A percentile compares a stretch with the other conserved stretches of the same genome.
Conservation (phyloP, 2,329 filamentous ascomycete genomes). For the Phialemonium atrogriseum region DNA sequence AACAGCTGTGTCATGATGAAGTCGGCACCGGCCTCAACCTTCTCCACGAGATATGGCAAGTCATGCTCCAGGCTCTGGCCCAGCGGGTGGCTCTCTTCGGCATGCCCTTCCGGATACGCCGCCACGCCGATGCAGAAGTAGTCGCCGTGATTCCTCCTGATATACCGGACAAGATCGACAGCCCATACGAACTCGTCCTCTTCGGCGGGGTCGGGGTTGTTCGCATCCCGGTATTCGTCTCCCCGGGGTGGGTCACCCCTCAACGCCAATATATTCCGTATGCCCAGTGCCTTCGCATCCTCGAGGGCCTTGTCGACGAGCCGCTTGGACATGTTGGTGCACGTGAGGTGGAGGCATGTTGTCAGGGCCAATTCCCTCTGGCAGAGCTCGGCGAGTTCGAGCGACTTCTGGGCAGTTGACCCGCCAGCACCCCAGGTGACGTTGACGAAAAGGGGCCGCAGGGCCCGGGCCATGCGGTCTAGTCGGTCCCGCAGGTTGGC, state of each 20-base stretch:
- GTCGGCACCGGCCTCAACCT: conserved; percentile 84
- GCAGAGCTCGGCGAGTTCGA: conserved; percentile 91
- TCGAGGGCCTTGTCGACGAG: conserved; percentile 84
- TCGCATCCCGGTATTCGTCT: conserved; percentile 72
- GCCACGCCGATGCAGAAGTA: conserved; percentile 97
- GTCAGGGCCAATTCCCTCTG: conserved; percentile 87
- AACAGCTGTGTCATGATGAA: conserved; percentile 99
- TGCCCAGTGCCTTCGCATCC: conserved; percentile 81
- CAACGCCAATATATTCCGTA: conserved; percentile 88
- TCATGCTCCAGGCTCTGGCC: conserved; percentile 67
- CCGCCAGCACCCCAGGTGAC: conserved; percentile 98
- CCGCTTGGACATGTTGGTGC: conserved; percentile 89
- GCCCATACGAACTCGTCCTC: conserved; percentile 83
- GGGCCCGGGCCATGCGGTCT: conserved; percentile 85
- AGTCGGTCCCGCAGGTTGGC: conserved; percentile 88
- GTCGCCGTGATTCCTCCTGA: conserved; percentile 75
- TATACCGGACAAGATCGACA: conserved; percentile 82
- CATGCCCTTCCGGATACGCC: conserved; percentile 90
- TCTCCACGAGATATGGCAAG: conserved; percentile 81
- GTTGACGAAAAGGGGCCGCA: conserved; percentile 90
- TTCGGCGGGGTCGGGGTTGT: conserved; percentile 52
- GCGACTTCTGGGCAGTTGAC: conserved; percentile 80
- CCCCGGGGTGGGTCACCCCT: conserved; percentile 84
- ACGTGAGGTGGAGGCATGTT: conserved; percentile 92
- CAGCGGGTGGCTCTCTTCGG: conserved; percentile 76